Conservation (phyloP, 2,329 filamentous ascomycete species). For the Exophiala viscosa region DNA sequence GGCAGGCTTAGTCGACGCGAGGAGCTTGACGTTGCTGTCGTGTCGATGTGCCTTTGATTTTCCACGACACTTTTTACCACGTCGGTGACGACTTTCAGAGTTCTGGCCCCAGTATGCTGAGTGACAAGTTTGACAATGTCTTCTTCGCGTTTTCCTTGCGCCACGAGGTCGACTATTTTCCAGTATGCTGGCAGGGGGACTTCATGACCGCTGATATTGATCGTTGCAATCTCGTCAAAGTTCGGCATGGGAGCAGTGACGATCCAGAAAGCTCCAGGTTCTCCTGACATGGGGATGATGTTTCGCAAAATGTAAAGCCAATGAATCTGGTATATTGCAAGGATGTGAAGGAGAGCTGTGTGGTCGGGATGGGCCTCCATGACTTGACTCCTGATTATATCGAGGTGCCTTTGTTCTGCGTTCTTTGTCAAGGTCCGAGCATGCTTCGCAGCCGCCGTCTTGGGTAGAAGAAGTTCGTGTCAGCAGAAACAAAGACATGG, state of each 20-base stretch:
- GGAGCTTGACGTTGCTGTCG: background rate
- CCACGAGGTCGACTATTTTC: conserved; percentile 12
- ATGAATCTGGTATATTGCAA: too few relatives aligned
- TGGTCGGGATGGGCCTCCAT: background rate
- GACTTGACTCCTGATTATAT: background rate
- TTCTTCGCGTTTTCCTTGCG: conserved; percentile 8
- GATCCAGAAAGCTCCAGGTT: conserved; percentile 11
- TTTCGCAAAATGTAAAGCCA: background rate
- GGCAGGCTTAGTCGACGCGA: conserved; percentile 12
- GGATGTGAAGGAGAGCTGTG: background rate
- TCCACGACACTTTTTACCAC: conserved; percentile 14
- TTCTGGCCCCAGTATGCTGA: conserved; percentile 9
- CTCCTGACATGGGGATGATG: background rate
- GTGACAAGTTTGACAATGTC: conserved; percentile 12
- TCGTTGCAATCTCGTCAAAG: conserved; percentile 19
- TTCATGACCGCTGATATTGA: conserved; percentile 14
- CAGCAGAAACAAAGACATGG: too few relatives aligned
- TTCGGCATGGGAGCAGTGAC: conserved; percentile 17
- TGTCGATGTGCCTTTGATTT: conserved; percentile 15
- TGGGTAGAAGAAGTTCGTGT: too few relatives aligned
- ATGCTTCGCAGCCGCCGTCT: too few relatives aligned
- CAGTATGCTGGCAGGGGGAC: conserved; percentile 22
- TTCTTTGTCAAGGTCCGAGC: too few relatives aligned
- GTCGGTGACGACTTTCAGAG: conserved; percentile 7
- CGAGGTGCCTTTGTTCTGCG: too few relatives aligned